Evolutionary conservation across 2,329 filamentous ascomycete species (phyloP).

Genomic region (Zymoseptoria pseudotritici): DNA sequence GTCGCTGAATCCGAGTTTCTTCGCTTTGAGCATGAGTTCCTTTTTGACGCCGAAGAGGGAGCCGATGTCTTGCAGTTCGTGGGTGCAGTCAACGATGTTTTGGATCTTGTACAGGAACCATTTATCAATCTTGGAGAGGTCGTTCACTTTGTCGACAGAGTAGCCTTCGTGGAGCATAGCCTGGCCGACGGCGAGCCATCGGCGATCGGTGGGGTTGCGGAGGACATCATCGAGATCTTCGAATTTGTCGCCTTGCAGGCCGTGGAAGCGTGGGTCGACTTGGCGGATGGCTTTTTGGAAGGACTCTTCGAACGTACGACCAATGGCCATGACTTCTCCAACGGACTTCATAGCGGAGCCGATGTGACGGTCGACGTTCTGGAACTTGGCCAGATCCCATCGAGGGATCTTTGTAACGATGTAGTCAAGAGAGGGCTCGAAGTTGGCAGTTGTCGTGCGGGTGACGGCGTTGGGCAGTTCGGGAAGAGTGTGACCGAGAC

Average conservation of each 20-base stretch:
- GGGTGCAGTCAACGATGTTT: conserved; percentile 88
- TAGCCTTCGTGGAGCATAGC: conserved; percentile 97
- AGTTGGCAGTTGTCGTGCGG: conserved; percentile 97
- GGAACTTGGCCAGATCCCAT: conserved; percentile 98
- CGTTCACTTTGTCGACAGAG: conserved; percentile 82
- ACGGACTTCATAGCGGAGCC: conserved; percentile 99
- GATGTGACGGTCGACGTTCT: conserved; percentile 96
- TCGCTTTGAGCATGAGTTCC: conserved; percentile 80
- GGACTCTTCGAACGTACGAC: conserved; percentile 95
- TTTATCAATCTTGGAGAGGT: conserved; percentile 96
- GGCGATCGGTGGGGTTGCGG: conserved; percentile 86
- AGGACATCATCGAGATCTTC: conserved; percentile 76
- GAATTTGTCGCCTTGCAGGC: conserved; percentile 93
- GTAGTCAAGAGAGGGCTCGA: conserved; percentile 94
- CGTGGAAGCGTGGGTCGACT: conserved; percentile 84
- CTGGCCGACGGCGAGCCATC: conserved; percentile 95
- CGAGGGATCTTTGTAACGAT: conserved; percentile 98
- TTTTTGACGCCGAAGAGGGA: conserved; percentile 78
- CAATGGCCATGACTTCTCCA: conserved; percentile 98
- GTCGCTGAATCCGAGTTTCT: conserved; percentile 97
- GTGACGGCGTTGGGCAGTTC: conserved; percentile 97
- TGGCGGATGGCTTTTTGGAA: conserved; percentile 98
- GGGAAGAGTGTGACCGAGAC: conserved; percentile 87
- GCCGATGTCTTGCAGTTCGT: conserved; percentile 76
- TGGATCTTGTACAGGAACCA: conserved; percentile 99